phyloP scores from a whole-genome alignment of 768 basidiomycete genomes.

The Tephrocybe sp. region DNA sequence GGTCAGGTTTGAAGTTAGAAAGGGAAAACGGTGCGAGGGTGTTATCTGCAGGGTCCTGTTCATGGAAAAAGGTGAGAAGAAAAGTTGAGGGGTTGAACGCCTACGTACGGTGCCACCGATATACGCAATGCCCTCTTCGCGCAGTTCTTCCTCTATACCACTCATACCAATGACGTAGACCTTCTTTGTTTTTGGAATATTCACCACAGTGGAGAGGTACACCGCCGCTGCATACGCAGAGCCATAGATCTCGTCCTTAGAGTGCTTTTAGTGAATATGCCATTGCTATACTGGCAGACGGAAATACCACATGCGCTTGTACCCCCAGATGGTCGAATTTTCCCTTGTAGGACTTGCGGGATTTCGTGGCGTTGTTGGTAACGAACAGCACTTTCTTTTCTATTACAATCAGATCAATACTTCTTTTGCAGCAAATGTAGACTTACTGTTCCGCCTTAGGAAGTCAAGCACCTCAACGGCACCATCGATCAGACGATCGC shows the following conservation, averaged over 20 bases:
- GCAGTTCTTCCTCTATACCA: slow-evolving; percentile 91
- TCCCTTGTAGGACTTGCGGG: slow-evolving; percentile 78
- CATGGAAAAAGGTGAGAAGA: not conserved
- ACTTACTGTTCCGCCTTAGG: slow-evolving; percentile 64
- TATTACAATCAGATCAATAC: slow-evolving; percentile 24
- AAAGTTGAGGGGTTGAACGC: not conserved
- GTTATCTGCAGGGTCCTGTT: slow-evolving; percentile 83
- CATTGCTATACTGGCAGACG: not conserved
- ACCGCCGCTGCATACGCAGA: slow-evolving; percentile 79
- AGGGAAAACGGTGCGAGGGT: slow-evolving; percentile 68
- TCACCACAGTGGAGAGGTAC: slow-evolving; percentile 83
- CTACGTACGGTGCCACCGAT: slow-evolving; percentile 80
- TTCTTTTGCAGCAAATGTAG: slow-evolving; percentile 9
- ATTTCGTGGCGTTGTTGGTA: slow-evolving; percentile 97
- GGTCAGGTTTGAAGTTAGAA: slow-evolving; percentile 71
- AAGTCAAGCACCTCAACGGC: slow-evolving; percentile 70
- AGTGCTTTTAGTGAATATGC: slow-evolving; percentile 4
- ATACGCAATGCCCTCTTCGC: slow-evolving; percentile 77
- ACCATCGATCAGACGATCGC: slow-evolving; percentile 75
- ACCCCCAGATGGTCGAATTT: slow-evolving; percentile 92
- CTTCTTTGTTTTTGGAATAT: slow-evolving; percentile 87
- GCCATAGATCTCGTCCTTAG: slow-evolving; percentile 93
- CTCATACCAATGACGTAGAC: slow-evolving; percentile 94
- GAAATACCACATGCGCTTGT: slow-evolving; percentile 75
- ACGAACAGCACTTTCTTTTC: slow-evolving; percentile 89